phyloP scores from a whole-genome alignment of 2,329 filamentous ascomycete genomes.

The Cyphellophora europaea region DNA sequence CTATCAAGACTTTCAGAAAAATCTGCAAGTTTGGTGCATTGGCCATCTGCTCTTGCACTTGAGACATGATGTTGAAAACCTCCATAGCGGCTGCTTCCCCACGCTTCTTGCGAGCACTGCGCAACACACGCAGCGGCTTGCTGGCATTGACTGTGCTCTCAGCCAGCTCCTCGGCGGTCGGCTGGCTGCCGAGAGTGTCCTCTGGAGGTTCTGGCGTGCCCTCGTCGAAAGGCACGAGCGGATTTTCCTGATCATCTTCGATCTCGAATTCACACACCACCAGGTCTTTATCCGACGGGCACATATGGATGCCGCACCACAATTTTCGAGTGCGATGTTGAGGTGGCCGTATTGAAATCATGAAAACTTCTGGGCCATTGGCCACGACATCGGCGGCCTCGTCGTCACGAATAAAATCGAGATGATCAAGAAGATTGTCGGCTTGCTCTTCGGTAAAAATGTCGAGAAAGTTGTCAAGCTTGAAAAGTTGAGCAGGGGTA shows the following conservation, averaged over 20 bases:
- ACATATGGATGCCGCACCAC: conserved; percentile 82
- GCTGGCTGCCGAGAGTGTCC: conserved; percentile 64
- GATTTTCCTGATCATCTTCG: conserved; percentile 64
- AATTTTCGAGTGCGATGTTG: conserved; percentile 53
- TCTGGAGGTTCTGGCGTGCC: conserved; percentile 54
- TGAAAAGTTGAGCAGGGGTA: conserved; percentile 66
- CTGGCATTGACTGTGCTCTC: conserved; percentile 69
- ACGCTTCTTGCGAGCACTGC: conserved; percentile 64
- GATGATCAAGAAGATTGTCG: conserved; percentile 74
- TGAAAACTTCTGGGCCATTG: conserved; percentile 81
- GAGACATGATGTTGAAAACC: conserved; percentile 84
- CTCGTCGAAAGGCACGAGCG: conserved; percentile 56
- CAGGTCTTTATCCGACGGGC: conserved; percentile 56
- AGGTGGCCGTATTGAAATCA: conserved; percentile 58
- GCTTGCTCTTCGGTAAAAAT: conserved; percentile 75
- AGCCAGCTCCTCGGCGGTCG: conserved; percentile 62
- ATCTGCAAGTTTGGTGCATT: conserved; percentile 59
- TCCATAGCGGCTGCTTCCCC: conserved; percentile 86
- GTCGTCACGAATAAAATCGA: conserved; percentile 80
- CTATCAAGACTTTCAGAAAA: conserved; percentile 73
- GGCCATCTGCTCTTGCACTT: conserved; percentile 79
- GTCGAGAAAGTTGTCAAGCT: conserved; percentile 66
- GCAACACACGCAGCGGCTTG: conserved; percentile 66
- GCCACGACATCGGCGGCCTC: conserved; percentile 58
- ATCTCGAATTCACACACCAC: conserved; percentile 84